Evolutionary conservation across 2,329 filamentous ascomycete species (phyloP), one percentile per base, ranked within the genome.

Genomic region (Thelonectria olida): DNA sequence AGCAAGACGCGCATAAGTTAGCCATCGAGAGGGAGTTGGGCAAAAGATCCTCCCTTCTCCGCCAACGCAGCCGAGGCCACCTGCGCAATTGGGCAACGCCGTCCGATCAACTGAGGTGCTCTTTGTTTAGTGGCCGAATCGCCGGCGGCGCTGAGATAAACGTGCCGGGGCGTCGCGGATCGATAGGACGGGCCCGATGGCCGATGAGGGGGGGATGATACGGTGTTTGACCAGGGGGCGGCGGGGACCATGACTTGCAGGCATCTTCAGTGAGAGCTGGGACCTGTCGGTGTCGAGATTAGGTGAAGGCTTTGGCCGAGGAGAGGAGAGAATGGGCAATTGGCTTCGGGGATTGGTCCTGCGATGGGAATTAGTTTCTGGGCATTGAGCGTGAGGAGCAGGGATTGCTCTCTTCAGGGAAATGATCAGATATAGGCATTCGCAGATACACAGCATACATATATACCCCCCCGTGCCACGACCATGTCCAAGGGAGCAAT

Each of bases 131-230:
- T 59, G 56, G 56, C 36, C 56, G 44, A 58, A 56, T 69, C 50
- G 47, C 44, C 62, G 64, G 54, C 63, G 42, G 60, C 62, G 61
- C 67, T 67, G 64, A 65, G 62, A 63, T 59, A 66, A 73, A 73
- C 69, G 68, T 72, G 69, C 68, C 60, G 63, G 60, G 58, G 61
- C 52, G 48, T 39, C 23, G 58, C 60, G 58, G 64, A 67, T 72
- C 67, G 63, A 72, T 70, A 72, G 68, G 70, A 58, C 50, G n/a
- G 19, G 17, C n/a, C 19, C 8, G n/a, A n/a, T n/a, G n/a, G n/a
- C n/a, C n/a, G n/a, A n/a, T n/a, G 38, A n/a, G 38, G 19, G 44
- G 38, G 17, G 44, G 28, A 13, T 54, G 55, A 49, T 59, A 54
- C 36, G 34, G 49, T 10, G 15, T 13, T 17, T 20, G 47, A 41